Conservation (phyloP, 805 yeast species). For the Metschnikowia drakensbergensis region DNA sequence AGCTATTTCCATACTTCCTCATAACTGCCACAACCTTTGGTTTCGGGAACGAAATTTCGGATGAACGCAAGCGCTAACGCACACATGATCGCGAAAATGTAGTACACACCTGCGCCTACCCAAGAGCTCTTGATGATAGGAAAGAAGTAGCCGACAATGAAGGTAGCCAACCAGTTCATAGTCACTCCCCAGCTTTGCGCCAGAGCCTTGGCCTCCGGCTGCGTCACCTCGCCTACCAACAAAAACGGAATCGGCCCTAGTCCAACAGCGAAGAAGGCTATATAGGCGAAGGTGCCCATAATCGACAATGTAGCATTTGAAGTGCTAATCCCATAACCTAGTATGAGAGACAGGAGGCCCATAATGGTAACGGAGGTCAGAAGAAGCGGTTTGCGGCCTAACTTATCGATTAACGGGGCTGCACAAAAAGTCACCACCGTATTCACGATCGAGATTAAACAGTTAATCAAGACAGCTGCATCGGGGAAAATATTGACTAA, state of each 20-base stretch:
- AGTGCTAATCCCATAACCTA: conserved; percentile 62
- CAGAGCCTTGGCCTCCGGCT: conserved; percentile 67
- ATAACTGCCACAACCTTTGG: conserved; percentile 60
- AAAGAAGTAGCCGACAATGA: conserved; percentile 73
- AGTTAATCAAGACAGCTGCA: conserved; percentile 67
- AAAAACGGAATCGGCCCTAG: conserved; percentile 95
- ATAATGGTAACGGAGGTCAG: conserved; percentile 62
- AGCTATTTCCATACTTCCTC: conserved; percentile 60
- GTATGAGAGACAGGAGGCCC: conserved; percentile 59
- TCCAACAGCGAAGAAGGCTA: conserved; percentile 85
- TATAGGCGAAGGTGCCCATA: conserved; percentile 64
- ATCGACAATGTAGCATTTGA: conserved; percentile 50
- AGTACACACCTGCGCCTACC: conserved; percentile 77
- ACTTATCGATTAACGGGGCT: conserved; percentile 68
- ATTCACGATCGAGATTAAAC: conserved; percentile 71
- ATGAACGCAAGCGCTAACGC: conserved; percentile 47
- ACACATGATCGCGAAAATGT: conserved; percentile 63
- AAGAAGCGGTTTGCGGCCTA: conserved; percentile 74
- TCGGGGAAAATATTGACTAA: conserved; percentile 69
- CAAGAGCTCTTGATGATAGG: conserved; percentile 58
- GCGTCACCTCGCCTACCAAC: conserved; percentile 84
- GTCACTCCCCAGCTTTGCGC: conserved; percentile 94
- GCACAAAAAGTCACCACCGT: conserved; percentile 69
- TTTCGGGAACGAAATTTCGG: conserved; percentile 60
- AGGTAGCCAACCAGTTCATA: conserved; percentile 89